A percentile compares a stretch with the other conserved stretches of the same genome.
Conservation (phyloP, 176 grass and related monocot genomes). For the Pharus latifolius region DNA sequence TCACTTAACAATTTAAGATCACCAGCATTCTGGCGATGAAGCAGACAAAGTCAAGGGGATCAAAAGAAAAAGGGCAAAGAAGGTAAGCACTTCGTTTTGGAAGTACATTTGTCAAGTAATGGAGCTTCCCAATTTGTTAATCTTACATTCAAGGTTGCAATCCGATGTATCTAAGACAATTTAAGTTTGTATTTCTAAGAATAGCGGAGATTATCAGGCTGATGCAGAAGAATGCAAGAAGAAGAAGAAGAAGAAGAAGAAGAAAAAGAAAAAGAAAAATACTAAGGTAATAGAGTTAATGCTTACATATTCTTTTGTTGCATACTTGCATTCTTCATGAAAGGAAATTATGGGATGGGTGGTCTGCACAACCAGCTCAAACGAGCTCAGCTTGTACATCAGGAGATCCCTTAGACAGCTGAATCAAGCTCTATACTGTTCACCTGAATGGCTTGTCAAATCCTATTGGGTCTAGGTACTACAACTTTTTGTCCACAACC, state of each 20-base stretch:
- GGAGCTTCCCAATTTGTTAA: neutral
- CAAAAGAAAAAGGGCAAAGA: conserved; percentile 45
- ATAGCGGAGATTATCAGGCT: conserved; percentile 24
- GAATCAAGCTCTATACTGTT: neutral
- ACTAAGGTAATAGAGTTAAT: conserved; percentile 29
- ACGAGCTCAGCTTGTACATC: neutral
- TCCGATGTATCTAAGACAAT: neutral
- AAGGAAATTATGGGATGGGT: neutral
- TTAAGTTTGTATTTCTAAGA: conserved; percentile 23
- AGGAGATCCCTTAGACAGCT: neutral
- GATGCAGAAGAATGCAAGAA: conserved; percentile 17
- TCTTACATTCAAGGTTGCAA: neutral
- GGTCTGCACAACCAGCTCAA: neutral
- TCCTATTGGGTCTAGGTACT: neutral
- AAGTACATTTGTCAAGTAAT: neutral
- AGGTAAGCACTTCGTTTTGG: neutral
- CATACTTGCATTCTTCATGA: no score
- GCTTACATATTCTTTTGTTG: neutral
- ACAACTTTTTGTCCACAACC: no score
- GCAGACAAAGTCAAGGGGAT: conserved; percentile 10
- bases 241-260: conserved; percentile 51
- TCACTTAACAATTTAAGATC: neutral
- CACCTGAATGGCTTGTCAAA: neutral
- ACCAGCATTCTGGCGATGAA: conserved; percentile 40
- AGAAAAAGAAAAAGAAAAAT: conserved; percentile 52